Evolutionary conservation across 2,329 filamentous ascomycete species (phyloP).

Genomic region (Verticillium tricorpus): DNA sequence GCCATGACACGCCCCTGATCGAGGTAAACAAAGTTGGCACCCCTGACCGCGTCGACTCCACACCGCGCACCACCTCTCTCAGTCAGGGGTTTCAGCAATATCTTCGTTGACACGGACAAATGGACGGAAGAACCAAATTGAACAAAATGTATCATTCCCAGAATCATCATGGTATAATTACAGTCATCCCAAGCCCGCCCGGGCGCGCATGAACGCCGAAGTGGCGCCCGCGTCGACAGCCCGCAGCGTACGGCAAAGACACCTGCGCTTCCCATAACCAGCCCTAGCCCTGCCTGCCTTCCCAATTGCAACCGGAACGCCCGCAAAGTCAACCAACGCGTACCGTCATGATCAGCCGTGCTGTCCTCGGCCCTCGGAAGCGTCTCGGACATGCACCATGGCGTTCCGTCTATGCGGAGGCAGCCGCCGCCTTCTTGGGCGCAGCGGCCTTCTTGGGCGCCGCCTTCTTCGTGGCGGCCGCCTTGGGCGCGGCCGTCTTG

Average conservation of each 20-base stretch:
- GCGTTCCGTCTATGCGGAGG: conserved; percentile 7
- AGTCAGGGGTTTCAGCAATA: not conserved
- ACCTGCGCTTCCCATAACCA: not conserved
- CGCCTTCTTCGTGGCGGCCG: conserved; percentile 39
- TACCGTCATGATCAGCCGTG: not conserved
- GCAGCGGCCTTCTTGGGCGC: conserved; percentile 33
- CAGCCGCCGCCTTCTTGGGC: conserved; percentile 23
- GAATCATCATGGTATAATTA: conserved; percentile 8
- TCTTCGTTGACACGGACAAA: not conserved
- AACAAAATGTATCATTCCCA: not conserved
- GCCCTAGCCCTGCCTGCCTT: not conserved
- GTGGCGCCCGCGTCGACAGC: not conserved
- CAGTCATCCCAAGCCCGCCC: conserved; percentile 3
- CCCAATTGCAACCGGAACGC: not conserved
- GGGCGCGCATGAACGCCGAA: not conserved
- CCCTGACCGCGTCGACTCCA: conserved; percentile 17
- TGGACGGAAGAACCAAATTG: not conserved
- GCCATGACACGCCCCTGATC: not conserved
- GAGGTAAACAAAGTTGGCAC: conserved; percentile 15
- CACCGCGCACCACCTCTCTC: conserved; percentile 7
- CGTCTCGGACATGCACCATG: not conserved
- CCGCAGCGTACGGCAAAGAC: not conserved
- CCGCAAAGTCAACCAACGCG: not conserved
- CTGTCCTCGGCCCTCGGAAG: not conserved
- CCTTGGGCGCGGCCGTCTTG: conserved; percentile 57